These are phyloP conservation scores for Pleurotus tuoliensis DNA, from an alignment of 768 basidiomycete species.

Conservation along the genomic window DNA sequence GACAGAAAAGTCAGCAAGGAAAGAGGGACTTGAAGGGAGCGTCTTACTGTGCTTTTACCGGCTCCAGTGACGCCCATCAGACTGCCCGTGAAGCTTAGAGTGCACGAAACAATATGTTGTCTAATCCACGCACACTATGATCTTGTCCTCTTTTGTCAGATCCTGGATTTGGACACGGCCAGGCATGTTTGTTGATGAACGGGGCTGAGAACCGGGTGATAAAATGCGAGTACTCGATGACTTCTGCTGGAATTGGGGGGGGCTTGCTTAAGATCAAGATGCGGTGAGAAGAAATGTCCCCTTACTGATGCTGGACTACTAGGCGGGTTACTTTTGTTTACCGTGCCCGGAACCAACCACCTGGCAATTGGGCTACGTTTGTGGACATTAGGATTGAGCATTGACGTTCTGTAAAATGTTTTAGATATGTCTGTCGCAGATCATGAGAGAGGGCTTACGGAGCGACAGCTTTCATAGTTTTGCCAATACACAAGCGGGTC, in stretches of 20 bases:
- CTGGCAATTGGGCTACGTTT: too few relatives aligned
- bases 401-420: neutral
- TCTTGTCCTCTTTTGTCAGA: neutral
- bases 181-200: neutral
- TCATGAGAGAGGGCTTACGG: neutral
- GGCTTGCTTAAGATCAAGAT: neutral
- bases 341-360: too few relatives aligned
- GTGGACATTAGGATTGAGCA: neutral
- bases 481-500: neutral
- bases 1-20: neutral
- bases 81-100: constrained; percentile 5
- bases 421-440: neutral
- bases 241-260: neutral
- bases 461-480: neutral
- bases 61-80: constrained; percentile 21
- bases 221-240: neutral
- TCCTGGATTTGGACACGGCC: too few relatives aligned
- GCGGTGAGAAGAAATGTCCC: neutral
- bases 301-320: neutral
- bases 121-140: neutral
- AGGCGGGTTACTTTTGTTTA: neutral
- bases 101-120: neutral
- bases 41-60: constrained; percentile 20
- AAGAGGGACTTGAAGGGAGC: neutral
- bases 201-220: neutral